Conservation (phyloP, 2,329 filamentous ascomycete genomes). For the Aspergillus sp. region DNA sequence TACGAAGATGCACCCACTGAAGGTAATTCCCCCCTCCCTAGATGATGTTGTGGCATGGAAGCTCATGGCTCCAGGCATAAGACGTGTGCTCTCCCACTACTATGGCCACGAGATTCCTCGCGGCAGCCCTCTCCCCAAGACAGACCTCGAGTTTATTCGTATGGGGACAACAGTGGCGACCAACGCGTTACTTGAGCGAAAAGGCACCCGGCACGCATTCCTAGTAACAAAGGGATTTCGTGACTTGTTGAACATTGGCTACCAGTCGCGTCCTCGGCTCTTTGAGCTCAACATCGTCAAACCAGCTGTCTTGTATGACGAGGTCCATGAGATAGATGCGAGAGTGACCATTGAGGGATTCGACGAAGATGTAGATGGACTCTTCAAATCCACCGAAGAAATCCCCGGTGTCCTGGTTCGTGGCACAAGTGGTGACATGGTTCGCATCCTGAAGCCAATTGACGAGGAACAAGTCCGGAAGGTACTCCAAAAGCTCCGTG, state of each 20-base stretch:
- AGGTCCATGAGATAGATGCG: constrained; percentile 28
- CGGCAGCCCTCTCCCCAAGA: constrained; percentile 18
- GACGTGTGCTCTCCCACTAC: constrained; percentile 9
- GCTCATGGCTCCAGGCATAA: constrained; percentile 51
- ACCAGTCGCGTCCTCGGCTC: constrained; percentile 80
- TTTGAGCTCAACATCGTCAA: constrained; percentile 82
- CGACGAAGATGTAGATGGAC: constrained; percentile 26
- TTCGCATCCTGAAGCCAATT: constrained; percentile 66
- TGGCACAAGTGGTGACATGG: constrained; percentile 63
- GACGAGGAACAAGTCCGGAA: constrained; percentile 52
- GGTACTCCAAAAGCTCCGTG: constrained; percentile 57
- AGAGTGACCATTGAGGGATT: constrained; percentile 52
- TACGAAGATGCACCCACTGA: constrained; percentile 64
- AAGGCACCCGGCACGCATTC: constrained; percentile 80
- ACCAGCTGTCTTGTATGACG: constrained; percentile 56
- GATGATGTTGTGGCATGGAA: background rate
- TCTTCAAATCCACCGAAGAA: constrained; percentile 18
- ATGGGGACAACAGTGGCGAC: constrained; percentile 93
- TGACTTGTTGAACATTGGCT: constrained; percentile 83
- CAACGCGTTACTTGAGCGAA: constrained; percentile 81
- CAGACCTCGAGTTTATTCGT: constrained; percentile 56
- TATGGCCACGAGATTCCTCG: constrained; percentile 19
- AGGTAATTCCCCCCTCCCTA: constrained; percentile 60
- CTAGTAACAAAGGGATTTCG: constrained; percentile 82
- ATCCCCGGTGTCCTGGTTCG: constrained; percentile 18